Percentiles rank a stretch among this genome's conserved stretches.
Evolutionary conservation across 2,329 filamentous ascomycete species (phyloP).

Genomic region (Ceratocystis ficicola): DNA sequence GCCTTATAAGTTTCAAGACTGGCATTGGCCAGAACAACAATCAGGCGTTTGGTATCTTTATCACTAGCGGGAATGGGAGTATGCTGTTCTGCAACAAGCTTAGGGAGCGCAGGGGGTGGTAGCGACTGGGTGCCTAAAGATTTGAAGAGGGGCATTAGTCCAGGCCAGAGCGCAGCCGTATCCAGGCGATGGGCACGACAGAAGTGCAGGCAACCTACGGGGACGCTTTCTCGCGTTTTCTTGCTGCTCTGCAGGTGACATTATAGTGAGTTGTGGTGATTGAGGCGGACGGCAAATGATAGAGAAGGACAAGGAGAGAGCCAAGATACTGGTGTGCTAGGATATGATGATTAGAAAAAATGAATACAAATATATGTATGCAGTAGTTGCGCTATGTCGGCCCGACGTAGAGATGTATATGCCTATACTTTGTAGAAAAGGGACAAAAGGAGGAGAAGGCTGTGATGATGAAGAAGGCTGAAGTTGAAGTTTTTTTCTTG

Average conservation of each 20-base stretch:
- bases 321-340: background rate
- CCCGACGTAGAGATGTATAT: background rate
- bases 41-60: slow-evolving; percentile 81
- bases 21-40: slow-evolving; percentile 93
- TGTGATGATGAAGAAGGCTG: background rate
- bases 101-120: slow-evolving; percentile 78
- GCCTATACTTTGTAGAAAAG: background rate
- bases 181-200: no score
- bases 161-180: no score
- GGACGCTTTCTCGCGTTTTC: slow-evolving; percentile 21
- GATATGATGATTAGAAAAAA: background rate
- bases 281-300: background rate
- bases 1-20: slow-evolving; percentile 97
- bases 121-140: slow-evolving; percentile 77
- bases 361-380: background rate
- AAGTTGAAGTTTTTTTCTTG: slow-evolving; percentile 3
- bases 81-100: slow-evolving; percentile 87
- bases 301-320: background rate
- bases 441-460: background rate
- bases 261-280: background rate
- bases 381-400: background rate
- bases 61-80: slow-evolving; percentile 71
- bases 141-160: slow-evolving; percentile 23
- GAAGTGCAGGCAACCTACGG: slow-evolving; percentile 12
- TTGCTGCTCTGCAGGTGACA: slow-evolving; percentile 17